Conservation (phyloP, 495 filamentous ascomycete genomes). For the Hypoxylon lienhwacheense region DNA sequence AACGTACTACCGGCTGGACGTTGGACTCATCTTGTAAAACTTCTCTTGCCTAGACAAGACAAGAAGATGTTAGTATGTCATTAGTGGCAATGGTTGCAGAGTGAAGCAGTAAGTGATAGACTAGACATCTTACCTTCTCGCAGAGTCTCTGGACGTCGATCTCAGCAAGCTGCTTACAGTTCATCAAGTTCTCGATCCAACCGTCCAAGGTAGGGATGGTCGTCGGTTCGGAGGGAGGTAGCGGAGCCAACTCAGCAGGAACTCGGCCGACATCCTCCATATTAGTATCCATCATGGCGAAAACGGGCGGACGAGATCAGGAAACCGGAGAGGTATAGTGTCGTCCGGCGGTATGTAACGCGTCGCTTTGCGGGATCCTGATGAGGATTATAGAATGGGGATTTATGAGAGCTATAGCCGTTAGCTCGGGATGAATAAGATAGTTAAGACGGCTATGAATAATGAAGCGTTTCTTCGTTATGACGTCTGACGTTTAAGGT, state of each 20-base stretch:
- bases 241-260: slow-evolving; percentile 75
- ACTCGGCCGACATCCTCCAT: slow-evolving; percentile 95
- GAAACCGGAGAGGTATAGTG: background rate
- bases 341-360: background rate
- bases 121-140: slow-evolving; percentile 79
- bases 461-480: too few species aligned
- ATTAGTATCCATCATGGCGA: slow-evolving; percentile 87
- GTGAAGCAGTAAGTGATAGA: slow-evolving; percentile 1
- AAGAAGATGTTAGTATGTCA: slow-evolving; percentile 7
- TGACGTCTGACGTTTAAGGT: too few species aligned
- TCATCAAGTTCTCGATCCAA: slow-evolving; percentile 99
- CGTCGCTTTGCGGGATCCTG: background rate
- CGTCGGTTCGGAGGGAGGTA: slow-evolving; percentile 74
- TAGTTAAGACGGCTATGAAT: too few species aligned
- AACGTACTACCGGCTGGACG: slow-evolving; percentile 94
- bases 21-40: slow-evolving; percentile 97
- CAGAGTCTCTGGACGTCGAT: slow-evolving; percentile 93
- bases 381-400: too few species aligned
- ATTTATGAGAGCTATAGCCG: background rate
- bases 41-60: slow-evolving; percentile 73
- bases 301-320: slow-evolving; percentile 5
- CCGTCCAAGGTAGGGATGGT: slow-evolving; percentile 92
- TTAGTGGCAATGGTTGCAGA: slow-evolving; percentile 19
- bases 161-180: slow-evolving; percentile 95
- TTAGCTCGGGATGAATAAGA: slow-evolving; percentile 20